Percentiles rank a stretch among this genome's conserved stretches.
phyloP scores from a whole-genome alignment of 441 rosid genomes.

The Eruca vesicaria region DNA sequence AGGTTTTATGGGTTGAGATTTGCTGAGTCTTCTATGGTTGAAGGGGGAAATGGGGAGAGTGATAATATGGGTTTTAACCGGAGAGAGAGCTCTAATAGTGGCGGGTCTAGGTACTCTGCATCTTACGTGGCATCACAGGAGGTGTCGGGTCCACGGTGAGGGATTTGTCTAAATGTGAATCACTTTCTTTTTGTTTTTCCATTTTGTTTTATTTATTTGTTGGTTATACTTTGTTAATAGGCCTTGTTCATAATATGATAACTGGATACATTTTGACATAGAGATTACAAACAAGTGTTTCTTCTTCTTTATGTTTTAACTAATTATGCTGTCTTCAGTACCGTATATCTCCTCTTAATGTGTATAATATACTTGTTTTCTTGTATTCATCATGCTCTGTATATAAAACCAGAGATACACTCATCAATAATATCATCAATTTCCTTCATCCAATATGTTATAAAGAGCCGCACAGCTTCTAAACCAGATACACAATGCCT shows the following conservation, averaged over 20 bases:
- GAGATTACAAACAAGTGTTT: background rate
- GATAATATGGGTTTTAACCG: constrained; percentile 35
- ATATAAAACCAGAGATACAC: too few relatives aligned
- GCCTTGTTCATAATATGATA: constrained; percentile 20
- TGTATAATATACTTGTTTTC: too few relatives aligned
- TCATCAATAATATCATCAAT: too few relatives aligned
- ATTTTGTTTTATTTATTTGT: background rate
- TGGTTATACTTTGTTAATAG: constrained; percentile 1
- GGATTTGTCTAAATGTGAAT: background rate
- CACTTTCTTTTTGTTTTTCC: background rate
- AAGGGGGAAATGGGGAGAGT: constrained; percentile 41
- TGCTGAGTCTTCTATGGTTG: constrained; percentile 69
- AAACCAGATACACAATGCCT: too few relatives aligned
- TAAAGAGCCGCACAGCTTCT: too few relatives aligned
- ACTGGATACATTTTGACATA: constrained; percentile 6
- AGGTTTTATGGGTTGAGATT: constrained; percentile 50
- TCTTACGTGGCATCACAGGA: constrained; percentile 35
- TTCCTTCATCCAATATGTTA: too few relatives aligned
- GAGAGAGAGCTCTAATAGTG: constrained; percentile 37
- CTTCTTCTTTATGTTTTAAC: background rate
- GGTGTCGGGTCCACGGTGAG: constrained; percentile 51
- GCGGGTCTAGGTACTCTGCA: constrained; percentile 34
- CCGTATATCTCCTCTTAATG: too few relatives aligned
- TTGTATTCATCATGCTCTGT: too few relatives aligned
- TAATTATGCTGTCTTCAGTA: too few relatives aligned